Evolutionary conservation across 352 stramenopile genomes (phyloP), one percentile per base, ranked within the genome.

Genomic region (Pythium oligandrum): DNA sequence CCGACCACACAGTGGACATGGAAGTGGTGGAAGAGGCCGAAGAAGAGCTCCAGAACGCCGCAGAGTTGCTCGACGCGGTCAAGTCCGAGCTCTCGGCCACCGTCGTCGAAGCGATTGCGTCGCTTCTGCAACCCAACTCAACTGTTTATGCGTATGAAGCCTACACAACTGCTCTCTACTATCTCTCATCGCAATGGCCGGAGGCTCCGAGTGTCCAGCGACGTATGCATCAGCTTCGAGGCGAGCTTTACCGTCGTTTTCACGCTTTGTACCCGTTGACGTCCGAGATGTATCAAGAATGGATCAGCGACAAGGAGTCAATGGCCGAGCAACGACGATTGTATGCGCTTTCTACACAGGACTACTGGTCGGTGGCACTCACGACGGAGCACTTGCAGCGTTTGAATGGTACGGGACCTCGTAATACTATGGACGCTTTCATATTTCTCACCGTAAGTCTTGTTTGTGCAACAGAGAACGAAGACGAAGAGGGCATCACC

Each of bases 291-390:
- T 85, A 83, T 50, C 32, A 43, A 31, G 68, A 88, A 48, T 90
- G 70, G 71, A 68, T 86, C 12, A 53, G 43, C 37, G 73, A 83
- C 43, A 51, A 59, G 1, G 51, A 67, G 0, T 43, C 59, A 0
- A 34, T 67, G 4, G 49, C 4, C 6, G 31, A 61, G 33, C 59
- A 70, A 49, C 55, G 70, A 56, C 45, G 38, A 11, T 54, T 90
- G 4, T 84, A 73, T 26, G 65, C 78, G 43, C 52, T 74, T 4
- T 59, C 79, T 5, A 43, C 47, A 26, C 10, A 33, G 6, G 79
- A 88, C 48, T 90, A 90, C 51, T 76, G 66, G 71, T 84, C 73
- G 0, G 73, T 87, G 8, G 46, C 71, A 26, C 40, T 88, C 7
- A 58, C 69, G 12, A 35, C 84, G 35, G 50, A 77, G 44, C 57